Percentiles rank a stretch among this genome's conserved stretches.
These are phyloP conservation scores for Volvox reticuliferus DNA, from an alignment of 139 green algal species.

Conservation along the genomic window DNA sequence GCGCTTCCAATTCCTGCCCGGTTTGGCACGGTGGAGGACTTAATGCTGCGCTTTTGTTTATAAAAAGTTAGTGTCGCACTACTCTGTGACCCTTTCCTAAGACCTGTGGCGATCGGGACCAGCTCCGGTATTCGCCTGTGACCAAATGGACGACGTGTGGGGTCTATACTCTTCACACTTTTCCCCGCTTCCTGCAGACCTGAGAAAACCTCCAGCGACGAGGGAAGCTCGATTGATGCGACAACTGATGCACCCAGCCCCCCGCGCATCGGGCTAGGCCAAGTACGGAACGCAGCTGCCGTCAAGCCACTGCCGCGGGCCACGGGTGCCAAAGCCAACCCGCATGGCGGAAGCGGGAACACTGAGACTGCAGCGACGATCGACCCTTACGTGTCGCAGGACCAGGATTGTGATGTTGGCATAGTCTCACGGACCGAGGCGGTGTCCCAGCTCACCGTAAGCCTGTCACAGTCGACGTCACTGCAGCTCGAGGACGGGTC, in stretches of 20 bases:
- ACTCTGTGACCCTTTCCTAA: too few relatives aligned
- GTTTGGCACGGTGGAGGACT: too few relatives aligned
- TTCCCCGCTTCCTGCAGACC: not conserved
- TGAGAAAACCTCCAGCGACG: not conserved
- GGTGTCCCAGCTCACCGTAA: not conserved
- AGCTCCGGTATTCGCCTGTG: too few relatives aligned
- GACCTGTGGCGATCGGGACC: too few relatives aligned
- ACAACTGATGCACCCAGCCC: not conserved
- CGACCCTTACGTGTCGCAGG: not conserved
- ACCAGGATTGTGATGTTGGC: not conserved
- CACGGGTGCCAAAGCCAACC: too few relatives aligned
- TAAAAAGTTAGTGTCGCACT: too few relatives aligned
- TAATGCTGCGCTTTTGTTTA: too few relatives aligned
- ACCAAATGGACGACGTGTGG: too few relatives aligned
- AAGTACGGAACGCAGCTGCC: not conserved
- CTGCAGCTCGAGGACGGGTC: not conserved
- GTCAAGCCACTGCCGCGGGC: not conserved
- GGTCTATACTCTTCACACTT: not conserved
- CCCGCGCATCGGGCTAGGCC: too few relatives aligned
- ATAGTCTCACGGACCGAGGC: not conserved
- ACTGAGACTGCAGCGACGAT: not conserved
- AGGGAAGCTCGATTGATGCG: not conserved
- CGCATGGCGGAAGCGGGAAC: not conserved
- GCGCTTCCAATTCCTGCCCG: too few relatives aligned
- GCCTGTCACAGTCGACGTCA: not conserved